Evolutionary conservation across 2,329 filamentous ascomycete genomes (phyloP).

Genomic region (Chalara sp.): DNA sequence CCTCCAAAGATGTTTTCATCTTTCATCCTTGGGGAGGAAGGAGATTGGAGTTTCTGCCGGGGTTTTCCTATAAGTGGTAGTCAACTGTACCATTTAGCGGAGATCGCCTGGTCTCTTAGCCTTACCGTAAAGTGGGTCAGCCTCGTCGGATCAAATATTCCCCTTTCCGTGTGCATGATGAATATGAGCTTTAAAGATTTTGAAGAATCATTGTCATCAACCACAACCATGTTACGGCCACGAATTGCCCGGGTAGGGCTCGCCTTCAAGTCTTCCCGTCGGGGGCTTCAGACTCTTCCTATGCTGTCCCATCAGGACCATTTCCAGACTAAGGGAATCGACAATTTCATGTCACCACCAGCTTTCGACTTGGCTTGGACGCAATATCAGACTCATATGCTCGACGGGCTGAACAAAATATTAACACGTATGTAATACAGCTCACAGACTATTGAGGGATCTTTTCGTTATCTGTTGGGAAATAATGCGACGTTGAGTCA

Average conservation of each 20-base stretch:
- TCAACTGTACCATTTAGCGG: too few species aligned
- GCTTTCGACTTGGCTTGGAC: constrained; percentile 75
- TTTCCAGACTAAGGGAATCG: constrained; percentile 45
- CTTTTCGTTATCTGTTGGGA: not conserved
- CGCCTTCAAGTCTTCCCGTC: constrained; percentile 21
- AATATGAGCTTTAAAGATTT: too few species aligned
- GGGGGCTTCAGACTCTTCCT: constrained; percentile 43
- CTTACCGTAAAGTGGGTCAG: too few species aligned
- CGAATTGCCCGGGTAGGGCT: constrained; percentile 20
- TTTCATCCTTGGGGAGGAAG: too few species aligned
- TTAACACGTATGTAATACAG: constrained; percentile 55
- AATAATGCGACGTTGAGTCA: too few species aligned
- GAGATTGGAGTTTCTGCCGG: too few species aligned
- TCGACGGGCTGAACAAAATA: constrained; percentile 69
- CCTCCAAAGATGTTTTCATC: too few species aligned
- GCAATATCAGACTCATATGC: constrained; percentile 68
- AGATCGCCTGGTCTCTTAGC: too few species aligned
- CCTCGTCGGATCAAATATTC: too few species aligned
- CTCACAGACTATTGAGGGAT: too few species aligned
- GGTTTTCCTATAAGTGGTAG: too few species aligned
- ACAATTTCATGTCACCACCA: constrained; percentile 61
- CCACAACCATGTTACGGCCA: constrained; percentile 25
- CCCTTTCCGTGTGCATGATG: too few species aligned
- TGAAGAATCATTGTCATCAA: constrained; percentile 5
- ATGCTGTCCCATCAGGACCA: constrained; percentile 33